Conservation (phyloP, 345 rosid species). For the Eucalyptus caleyi region DNA sequence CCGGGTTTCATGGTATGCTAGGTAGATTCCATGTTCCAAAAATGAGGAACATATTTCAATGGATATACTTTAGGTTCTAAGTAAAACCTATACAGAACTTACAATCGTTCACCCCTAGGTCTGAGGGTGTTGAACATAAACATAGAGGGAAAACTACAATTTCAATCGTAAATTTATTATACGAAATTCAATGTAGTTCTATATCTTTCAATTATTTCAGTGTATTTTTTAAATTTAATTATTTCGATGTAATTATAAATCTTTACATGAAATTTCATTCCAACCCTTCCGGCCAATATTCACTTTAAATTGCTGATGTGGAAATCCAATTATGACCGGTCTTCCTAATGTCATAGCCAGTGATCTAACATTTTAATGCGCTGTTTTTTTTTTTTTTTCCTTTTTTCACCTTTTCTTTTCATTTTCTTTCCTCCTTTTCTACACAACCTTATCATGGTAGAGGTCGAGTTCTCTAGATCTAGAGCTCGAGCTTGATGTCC, state of each 20-base stretch:
- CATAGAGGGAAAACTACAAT: not conserved
- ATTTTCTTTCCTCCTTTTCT: not conserved
- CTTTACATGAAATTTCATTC: not conserved
- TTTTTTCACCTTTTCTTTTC: not conserved
- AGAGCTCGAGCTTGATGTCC: not conserved
- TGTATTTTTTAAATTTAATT: not conserved
- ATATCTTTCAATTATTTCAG: not conserved
- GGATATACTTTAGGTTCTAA: rapidly evolving
- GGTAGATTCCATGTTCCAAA: rapidly evolving
- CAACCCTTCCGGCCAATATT: not conserved
- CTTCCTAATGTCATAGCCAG: rapidly evolving
- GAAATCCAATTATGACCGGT: too few species aligned
- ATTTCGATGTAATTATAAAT: not conserved
- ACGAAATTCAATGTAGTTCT: not conserved
- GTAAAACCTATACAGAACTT: rapidly evolving
- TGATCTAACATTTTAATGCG: not conserved
- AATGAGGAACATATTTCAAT: too few species aligned
- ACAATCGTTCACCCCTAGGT: rapidly evolving
- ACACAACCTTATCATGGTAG: not conserved
- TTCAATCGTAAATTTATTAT: rapidly evolving
- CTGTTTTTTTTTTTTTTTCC: not conserved
- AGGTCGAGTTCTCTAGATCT: not conserved
- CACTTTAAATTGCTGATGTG: rapidly evolving
- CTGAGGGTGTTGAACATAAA: not conserved
- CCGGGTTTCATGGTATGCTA: rapidly evolving